phyloP scores from a whole-genome alignment of 495 filamentous ascomycete species.

The Penicillium manginii region DNA sequence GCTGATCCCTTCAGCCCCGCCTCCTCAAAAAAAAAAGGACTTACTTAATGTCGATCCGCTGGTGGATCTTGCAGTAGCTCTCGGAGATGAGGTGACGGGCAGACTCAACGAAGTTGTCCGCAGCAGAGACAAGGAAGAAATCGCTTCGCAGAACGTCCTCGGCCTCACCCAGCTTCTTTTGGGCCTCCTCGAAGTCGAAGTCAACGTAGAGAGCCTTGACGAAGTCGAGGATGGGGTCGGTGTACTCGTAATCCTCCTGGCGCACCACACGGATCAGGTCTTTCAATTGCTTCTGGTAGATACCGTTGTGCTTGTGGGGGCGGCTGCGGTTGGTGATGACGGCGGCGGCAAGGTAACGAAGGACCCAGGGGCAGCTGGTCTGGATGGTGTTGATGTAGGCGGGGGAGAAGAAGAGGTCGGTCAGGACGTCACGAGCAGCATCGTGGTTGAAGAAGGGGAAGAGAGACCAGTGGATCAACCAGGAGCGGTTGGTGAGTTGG shows the following conservation, averaged over 20 bases:
- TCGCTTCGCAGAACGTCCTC: conserved; percentile 90
- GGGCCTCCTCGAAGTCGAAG: conserved; percentile 98
- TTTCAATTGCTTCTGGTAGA: conserved; percentile 97
- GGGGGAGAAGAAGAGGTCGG: conserved; percentile 95
- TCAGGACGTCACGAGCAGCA: conserved; percentile 82
- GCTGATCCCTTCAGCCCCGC: not conserved
- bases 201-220: conserved; percentile 95
- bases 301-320: conserved; percentile 72
- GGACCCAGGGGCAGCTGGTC: conserved; percentile 94
- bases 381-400: conserved; percentile 99
- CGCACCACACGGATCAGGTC: conserved; percentile 91
- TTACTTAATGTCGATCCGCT: conserved; percentile 93
- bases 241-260: conserved; percentile 97
- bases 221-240: conserved; percentile 93
- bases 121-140: conserved; percentile 88
- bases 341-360: conserved; percentile 91
- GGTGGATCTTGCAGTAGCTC: conserved; percentile 99
- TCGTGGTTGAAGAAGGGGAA: conserved; percentile 99
- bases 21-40: conserved; percentile 25
- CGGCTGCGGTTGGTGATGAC: conserved; percentile 94
- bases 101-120: conserved; percentile 90
- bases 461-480: conserved; percentile 97
- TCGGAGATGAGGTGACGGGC: conserved; percentile 96
- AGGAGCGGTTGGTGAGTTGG: conserved; percentile 91
- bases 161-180: conserved; percentile 85